Base-by-base conservation (phyloP, 768 basidiomycete species). In the Albatrellus ellisii region DNA sequence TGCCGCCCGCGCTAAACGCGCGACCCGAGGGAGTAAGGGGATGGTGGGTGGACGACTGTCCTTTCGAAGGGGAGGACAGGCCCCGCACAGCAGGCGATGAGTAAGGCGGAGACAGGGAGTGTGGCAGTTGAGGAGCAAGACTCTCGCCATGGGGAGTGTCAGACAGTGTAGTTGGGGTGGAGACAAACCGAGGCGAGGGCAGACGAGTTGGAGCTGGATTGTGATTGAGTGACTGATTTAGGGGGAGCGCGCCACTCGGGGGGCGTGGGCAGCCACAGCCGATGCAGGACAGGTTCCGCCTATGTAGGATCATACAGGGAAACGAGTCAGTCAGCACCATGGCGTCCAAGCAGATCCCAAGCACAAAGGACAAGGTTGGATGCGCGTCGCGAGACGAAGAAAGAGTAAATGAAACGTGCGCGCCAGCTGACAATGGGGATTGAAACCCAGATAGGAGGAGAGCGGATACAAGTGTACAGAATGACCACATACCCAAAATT, bases 11-110 rank as follows among this genome's bases (percentile, higher is more conserved):
- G 39, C 80, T 75, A 46, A 90, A 79, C 7, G 79, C 73, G 17
- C 79, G 73, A 2, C 87, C 87, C 9, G 85, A 86, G 3, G 87
- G 87, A 1, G 87, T 89, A 48, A 90, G 73, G 38, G 87, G 55
- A 47, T 70, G 73, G 26, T 43, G 39, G 39, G 43, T 20, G 12
- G 37, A 36, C 42, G 35, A 18, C 11, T 31, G 34, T 12, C 28
- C 24, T 39, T 52, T 25, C 36, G 53, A n/a, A 37, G 42, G 24
- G 33, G 46, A n/a, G 46, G 44, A 31, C 29, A 41, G 18, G 36
- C 48, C 42, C 38, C 46, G 28, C 29, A 40, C 29, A 36, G 46
- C 26, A 36, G 36, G 42, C 21, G 35, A 31, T 33, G 24, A 37
- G 42, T 29, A 43, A 36, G 27, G 42, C 40, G 33, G 52, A 39